Evolutionary conservation across 371 early-diverging fungal genomes (phyloP).

Genomic region (Furculomyces boomerangus): DNA sequence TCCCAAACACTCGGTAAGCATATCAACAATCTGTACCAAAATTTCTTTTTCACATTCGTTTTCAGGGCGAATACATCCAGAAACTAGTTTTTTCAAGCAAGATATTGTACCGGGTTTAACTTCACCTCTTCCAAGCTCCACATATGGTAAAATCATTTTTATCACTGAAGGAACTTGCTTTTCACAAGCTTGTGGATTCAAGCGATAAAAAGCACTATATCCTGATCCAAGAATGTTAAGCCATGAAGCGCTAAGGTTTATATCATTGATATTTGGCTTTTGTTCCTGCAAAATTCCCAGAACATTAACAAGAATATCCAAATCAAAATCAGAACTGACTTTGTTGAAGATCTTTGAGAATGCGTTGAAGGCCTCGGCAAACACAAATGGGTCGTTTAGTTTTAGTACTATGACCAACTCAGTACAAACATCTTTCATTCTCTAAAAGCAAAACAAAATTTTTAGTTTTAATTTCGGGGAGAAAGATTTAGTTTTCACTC

Average conservation of each 20-base stretch:
- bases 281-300: slow-evolving; percentile 47
- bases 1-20: slow-evolving; percentile 38
- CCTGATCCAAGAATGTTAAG: slow-evolving; percentile 56
- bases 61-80: slow-evolving; percentile 38
- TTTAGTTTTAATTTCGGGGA: too few species aligned
- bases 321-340: slow-evolving; percentile 29
- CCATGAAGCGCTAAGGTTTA: slow-evolving; percentile 67
- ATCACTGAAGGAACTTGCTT: slow-evolving; percentile 46
- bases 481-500: too few species aligned
- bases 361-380: slow-evolving; percentile 57
- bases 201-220: slow-evolving; percentile 39
- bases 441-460: slow-evolving; percentile 18
- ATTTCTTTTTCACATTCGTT: slow-evolving; percentile 33
- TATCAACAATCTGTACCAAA: slow-evolving; percentile 28
- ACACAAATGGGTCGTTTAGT: slow-evolving; percentile 61
- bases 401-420: slow-evolving; percentile 64
- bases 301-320: slow-evolving; percentile 33
- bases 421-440: slow-evolving; percentile 37
- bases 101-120: slow-evolving; percentile 37
- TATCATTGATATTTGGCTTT: slow-evolving; percentile 72
- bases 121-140: slow-evolving; percentile 43
- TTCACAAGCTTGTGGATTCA: slow-evolving; percentile 29
- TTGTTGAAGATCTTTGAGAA: slow-evolving; percentile 13
- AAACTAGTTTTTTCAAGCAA: slow-evolving; percentile 43
- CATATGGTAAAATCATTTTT: slow-evolving; percentile 43